Evolutionary conservation across 495 filamentous ascomycete genomes (phyloP).

Genomic region (Evansstolkia leycettana): DNA sequence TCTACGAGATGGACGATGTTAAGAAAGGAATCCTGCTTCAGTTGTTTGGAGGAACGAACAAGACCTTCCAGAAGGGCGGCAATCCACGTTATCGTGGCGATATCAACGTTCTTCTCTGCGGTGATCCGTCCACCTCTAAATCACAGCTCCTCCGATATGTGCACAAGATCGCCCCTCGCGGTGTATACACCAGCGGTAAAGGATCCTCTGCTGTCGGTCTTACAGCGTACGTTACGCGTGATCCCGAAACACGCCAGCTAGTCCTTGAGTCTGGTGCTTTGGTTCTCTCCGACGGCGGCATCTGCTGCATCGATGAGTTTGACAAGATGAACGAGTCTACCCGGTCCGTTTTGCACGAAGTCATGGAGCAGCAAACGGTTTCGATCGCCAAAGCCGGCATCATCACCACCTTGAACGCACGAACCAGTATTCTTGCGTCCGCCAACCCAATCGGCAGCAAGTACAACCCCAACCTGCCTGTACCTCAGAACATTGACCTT

Average conservation of each 20-base stretch:
- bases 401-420: constrained; percentile 93
- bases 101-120: constrained; percentile 92
- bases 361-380: constrained; percentile 99
- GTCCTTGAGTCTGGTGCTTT: constrained; percentile 95
- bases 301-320: constrained; percentile 98
- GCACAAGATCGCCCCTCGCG: constrained; percentile 92
- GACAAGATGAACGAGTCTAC: constrained; percentile 99
- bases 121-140: constrained; percentile 93
- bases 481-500: constrained; percentile 96
- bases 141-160: constrained; percentile 90
- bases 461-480: constrained; percentile 90
- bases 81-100: constrained; percentile 92
- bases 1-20: constrained; percentile 98
- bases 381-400: constrained; percentile 98
- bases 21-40: constrained; percentile 97
- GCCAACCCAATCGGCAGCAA: constrained; percentile 96
- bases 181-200: constrained; percentile 95
- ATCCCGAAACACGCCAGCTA: constrained; percentile 86
- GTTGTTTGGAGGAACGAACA: constrained; percentile 97
- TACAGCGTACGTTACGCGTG: constrained; percentile 94
- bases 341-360: constrained; percentile 92
- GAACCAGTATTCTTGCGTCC: constrained; percentile 87
- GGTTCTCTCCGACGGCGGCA: constrained; percentile 88
- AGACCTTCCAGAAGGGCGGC: constrained; percentile 91
- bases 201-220: constrained; percentile 95